Evolutionary conservation across 768 basidiomycete species (phyloP), one percentile per base, ranked within the genome.

Genomic region (Peribolospora kevripleyi): DNA sequence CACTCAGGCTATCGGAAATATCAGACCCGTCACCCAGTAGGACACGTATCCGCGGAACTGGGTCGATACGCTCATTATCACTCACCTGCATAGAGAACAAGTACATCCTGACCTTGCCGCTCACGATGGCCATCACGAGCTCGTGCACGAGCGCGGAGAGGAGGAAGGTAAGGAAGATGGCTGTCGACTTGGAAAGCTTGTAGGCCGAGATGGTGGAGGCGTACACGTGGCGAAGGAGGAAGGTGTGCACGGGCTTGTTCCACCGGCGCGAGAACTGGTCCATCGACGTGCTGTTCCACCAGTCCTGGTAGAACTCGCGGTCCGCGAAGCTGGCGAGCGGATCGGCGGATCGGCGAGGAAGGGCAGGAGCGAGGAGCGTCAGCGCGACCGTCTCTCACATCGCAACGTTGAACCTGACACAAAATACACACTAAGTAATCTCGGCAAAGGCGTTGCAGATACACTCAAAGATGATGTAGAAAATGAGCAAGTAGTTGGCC

Each of bases 201-300:
- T 84, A 82, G 53, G 78, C 75, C 48, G 76, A 70, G 55, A 91
- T 84, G 6, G 84, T 78, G 7, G 87, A 82, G 3, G 87, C 81
- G 62, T 98, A 98, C 41, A 98, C 88, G 65, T 98, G 93, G 8
- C 86, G 79, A 13, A 97, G 74, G 45, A 98, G 76, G 75, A 85
- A 85, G n/a, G 75, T 74, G 61, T 97, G 81, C 41, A 95, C 91
- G 8, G 91, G 91, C 47, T 84, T 87, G 70, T 97, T 97, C 91
- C 93, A 97, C 70, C 91, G 90, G 48, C 93, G 79, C 3, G 90
- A 84, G 66, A 91, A 95, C 67, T 95, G 86, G 61, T 95, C 91
- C 84, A 83, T 88, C 2, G 86, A 84, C 0, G 82, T 86, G 5
- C 86, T 86, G 68, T 97, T 97, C 91, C 91, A 95, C 83, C 77